phyloP scores from a whole-genome alignment of 192 early-diverging fungal genomes.

The Oehlia diaphana region DNA sequence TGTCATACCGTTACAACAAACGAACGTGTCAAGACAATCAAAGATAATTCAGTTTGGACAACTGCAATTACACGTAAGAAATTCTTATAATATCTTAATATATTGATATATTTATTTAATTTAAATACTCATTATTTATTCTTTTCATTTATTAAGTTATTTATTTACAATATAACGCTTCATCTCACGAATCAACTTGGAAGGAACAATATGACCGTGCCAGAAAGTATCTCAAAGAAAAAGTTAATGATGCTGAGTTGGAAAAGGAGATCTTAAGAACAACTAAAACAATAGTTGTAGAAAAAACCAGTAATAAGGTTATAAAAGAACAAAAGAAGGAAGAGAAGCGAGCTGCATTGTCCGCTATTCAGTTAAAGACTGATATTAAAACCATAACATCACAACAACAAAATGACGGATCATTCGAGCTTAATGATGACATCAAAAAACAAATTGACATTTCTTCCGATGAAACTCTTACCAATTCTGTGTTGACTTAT shows the following conservation, averaged over 20 bases:
- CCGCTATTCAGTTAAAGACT: background rate
- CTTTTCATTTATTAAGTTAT: background rate
- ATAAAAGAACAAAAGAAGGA: background rate
- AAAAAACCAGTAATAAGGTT: background rate
- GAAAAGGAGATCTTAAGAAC: background rate
- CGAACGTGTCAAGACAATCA: background rate
- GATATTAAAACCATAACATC: background rate
- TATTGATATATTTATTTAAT: background rate
- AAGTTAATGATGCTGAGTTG: background rate
- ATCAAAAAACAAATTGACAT: background rate
- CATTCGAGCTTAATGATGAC: background rate
- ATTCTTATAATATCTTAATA: background rate
- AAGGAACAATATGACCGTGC: background rate
- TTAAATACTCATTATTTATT: too few relatives aligned
- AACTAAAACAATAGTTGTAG: background rate
- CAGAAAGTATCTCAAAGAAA: background rate
- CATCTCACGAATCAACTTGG: background rate
- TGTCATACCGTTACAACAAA: background rate
- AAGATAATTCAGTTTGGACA: background rate
- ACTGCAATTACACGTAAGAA: background rate
- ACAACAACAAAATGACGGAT: background rate
- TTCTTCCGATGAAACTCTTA: background rate
- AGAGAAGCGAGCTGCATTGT: background rate
- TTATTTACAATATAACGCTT: background rate
- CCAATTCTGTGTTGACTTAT: background rate